Evolutionary conservation across 768 basidiomycete genomes (phyloP).

Genomic region (Kwoniella sp.): DNA sequence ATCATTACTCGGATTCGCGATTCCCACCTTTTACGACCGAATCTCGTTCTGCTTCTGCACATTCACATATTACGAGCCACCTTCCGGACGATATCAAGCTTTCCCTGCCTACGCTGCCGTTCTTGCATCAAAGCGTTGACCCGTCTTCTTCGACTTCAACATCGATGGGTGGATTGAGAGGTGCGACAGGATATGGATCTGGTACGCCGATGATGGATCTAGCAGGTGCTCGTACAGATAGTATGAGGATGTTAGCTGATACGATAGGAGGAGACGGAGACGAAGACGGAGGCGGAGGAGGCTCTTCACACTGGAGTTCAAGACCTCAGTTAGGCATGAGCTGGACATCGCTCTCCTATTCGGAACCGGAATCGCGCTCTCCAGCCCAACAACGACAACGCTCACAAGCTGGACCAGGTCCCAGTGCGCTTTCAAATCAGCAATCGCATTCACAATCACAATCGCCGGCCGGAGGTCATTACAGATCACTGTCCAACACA

Average conservation of each 20-base stretch:
- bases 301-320: not conserved
- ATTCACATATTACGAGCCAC: not conserved
- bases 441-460: not conserved
- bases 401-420: not conserved
- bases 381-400: not conserved
- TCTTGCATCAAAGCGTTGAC: not conserved
- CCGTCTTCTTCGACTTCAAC: not conserved
- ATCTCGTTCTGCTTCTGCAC: too few species aligned
- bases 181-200: not conserved
- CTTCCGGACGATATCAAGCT: constrained; percentile 12
- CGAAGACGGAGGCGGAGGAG: not conserved
- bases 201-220: constrained; percentile 15
- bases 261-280: not conserved
- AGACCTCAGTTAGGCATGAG: not conserved
- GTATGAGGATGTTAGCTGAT: not conserved
- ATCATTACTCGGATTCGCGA: constrained; percentile 18
- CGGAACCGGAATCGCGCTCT: too few species aligned
- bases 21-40: not conserved
- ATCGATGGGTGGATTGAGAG: not conserved
- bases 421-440: not conserved
- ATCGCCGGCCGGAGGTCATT: not conserved
- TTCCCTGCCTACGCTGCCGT: not conserved
- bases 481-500: not conserved
- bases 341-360: not conserved
- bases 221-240: not conserved